Conservation (phyloP, 2,329 filamentous ascomycete species). For the Bipolaris cookei region DNA sequence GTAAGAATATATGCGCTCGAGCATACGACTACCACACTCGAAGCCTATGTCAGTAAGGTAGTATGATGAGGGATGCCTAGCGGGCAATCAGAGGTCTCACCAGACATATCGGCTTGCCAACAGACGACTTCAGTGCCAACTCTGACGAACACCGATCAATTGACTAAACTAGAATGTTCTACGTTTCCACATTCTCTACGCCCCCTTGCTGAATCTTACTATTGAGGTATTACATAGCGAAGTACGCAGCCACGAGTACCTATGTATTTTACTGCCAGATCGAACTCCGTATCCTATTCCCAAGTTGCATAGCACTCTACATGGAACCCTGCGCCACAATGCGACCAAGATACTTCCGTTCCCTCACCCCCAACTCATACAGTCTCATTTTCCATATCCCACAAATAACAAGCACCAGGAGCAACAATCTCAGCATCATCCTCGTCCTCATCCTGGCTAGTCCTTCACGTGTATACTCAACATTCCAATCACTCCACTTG, state of each 20-base stretch:
- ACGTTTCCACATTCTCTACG: background rate
- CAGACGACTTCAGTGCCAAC: background rate
- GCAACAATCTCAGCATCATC: constrained; percentile 24
- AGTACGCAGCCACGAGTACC: background rate
- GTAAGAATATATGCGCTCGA: background rate
- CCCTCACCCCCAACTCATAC: constrained; percentile 30
- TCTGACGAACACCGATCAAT: background rate
- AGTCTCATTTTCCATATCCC: constrained; percentile 35
- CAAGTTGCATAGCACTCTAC: constrained; percentile 13
- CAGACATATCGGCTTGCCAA: background rate
- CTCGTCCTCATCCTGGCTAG: constrained; percentile 40
- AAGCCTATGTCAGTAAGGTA: background rate
- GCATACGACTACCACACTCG: background rate
- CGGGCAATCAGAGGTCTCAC: background rate
- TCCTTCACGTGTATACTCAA: constrained; percentile 59
- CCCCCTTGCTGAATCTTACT: background rate
- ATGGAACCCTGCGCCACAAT: constrained; percentile 18
- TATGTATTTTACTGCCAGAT: background rate
- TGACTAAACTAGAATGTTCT: background rate
- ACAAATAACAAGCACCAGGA: constrained; percentile 28
- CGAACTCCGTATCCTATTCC: constrained; percentile 8
- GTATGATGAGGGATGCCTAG: background rate
- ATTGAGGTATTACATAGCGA: background rate
- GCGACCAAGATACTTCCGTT: constrained; percentile 25
- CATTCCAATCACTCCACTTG: constrained; percentile 61